A percentile compares a stretch with the other conserved stretches of the same genome.
These are phyloP conservation scores for Hortiboletus campestris DNA, from an alignment of 768 basidiomycete genomes.

Conservation along the genomic window DNA sequence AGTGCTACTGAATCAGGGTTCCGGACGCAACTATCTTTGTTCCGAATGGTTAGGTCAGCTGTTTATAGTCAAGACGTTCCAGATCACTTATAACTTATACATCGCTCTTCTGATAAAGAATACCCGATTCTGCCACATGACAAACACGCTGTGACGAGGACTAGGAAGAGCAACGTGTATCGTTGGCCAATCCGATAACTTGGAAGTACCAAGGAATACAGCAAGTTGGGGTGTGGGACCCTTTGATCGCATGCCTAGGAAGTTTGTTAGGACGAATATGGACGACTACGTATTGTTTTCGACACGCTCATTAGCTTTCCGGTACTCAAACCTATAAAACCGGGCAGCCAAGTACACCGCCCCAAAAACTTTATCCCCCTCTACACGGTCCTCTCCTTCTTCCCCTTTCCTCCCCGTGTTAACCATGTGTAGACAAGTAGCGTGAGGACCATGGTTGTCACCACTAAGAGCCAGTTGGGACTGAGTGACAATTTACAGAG, in stretches of 20 bases:
- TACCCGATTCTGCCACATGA: constrained; percentile 29
- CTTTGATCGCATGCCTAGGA: constrained; percentile 22
- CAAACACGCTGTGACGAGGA: constrained; percentile 20
- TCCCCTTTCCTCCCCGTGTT: background rate
- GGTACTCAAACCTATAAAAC: constrained; percentile 31
- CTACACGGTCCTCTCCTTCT: background rate
- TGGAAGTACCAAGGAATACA: constrained; percentile 24
- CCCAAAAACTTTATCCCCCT: constrained; percentile 14
- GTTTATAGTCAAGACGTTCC: constrained; percentile 22
- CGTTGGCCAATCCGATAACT: constrained; percentile 8
- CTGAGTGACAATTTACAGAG: constrained; percentile 38
- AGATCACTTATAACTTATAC: constrained; percentile 15
- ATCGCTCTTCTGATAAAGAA: constrained; percentile 29
- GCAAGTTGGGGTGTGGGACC: constrained; percentile 28
- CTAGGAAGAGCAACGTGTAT: constrained; percentile 21
- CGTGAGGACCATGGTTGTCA: constrained; percentile 48
- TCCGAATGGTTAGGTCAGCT: constrained; percentile 25
- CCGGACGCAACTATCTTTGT: constrained; percentile 22
- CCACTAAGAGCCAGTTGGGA: background rate
- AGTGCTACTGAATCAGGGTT: constrained; percentile 21
- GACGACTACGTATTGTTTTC: constrained; percentile 29
- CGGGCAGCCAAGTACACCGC: constrained; percentile 3
- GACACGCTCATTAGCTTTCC: constrained; percentile 25
- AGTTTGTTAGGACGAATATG: constrained; percentile 27
- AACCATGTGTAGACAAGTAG: constrained; percentile 71